Conservation (phyloP, 1,139 yeast species). For the Chernovozyma aurita region DNA sequence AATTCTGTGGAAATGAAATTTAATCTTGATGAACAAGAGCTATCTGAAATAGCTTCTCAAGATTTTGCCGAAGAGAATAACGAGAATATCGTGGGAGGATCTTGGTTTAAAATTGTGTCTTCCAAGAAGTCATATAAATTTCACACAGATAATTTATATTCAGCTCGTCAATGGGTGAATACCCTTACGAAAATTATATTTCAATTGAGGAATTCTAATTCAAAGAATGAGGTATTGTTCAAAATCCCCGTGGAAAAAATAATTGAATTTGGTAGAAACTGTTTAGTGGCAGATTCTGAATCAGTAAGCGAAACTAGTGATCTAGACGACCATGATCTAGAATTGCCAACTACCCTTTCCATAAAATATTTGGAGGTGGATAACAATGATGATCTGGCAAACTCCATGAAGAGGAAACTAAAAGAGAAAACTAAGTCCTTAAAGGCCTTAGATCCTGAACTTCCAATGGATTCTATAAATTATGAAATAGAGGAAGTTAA, state of each 20-base stretch:
- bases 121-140: conserved; percentile 59
- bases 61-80: conserved; percentile 20
- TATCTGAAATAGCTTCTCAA: conserved; percentile 17
- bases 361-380: conserved; percentile 17
- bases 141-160: conserved; percentile 64
- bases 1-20: conserved; percentile 6
- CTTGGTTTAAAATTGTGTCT: conserved; percentile 56
- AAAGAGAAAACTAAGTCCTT: conserved; percentile 5
- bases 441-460: background rate
- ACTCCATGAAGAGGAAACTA: conserved; percentile 11
- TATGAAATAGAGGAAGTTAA: conserved; percentile 60
- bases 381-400: background rate
- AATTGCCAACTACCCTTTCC: conserved; percentile 17
- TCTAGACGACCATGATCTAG: conserved; percentile 7
- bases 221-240: conserved; percentile 68
- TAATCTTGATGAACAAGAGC: conserved; percentile 24
- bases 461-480: background rate
- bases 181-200: conserved; percentile 72
- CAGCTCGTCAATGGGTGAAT: conserved; percentile 81
- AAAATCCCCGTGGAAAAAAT: conserved; percentile 72
- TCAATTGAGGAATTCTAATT: conserved; percentile 54
- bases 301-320: conserved; percentile 1
- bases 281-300: conserved; percentile 14
- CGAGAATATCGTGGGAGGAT: conserved; percentile 27
- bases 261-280: conserved; percentile 47